These are phyloP conservation scores for Spergularia bocconei DNA, from an alignment of 148 eudicot genomes.

Conservation along the genomic window DNA sequence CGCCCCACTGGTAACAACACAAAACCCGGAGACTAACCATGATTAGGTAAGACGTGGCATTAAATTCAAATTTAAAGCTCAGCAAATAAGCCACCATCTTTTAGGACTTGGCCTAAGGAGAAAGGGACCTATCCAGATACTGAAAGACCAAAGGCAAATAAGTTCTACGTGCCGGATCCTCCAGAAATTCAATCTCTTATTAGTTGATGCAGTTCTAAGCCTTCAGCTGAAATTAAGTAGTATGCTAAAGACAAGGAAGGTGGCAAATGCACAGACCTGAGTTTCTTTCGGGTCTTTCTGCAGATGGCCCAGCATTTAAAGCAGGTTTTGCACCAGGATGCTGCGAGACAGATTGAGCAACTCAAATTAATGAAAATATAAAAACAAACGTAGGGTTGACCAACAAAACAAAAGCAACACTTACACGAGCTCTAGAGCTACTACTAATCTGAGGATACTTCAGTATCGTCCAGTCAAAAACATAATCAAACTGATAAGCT, in stretches of 20 bases:
- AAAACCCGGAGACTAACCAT: slow-evolving; percentile 9
- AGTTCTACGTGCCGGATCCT: background rate
- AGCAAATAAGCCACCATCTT: background rate
- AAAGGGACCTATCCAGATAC: background rate
- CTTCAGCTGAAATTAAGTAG: background rate
- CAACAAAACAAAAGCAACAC: slow-evolving; percentile 28
- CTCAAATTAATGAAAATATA: slow-evolving; percentile 12
- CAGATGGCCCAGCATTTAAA: slow-evolving; percentile 69
- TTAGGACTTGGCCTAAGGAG: background rate
- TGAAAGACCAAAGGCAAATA: background rate
- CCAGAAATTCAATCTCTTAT: too few relatives aligned
- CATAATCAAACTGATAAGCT: slow-evolving; percentile 92
- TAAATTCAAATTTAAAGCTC: background rate
- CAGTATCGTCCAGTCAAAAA: slow-evolving; percentile 92
- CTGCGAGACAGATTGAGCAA: slow-evolving; percentile 34
- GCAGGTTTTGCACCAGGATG: slow-evolving; percentile 56
- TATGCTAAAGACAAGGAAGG: background rate
- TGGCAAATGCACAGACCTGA: slow-evolving; percentile 55
- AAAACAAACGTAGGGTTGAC: slow-evolving; percentile 29
- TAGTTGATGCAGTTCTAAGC: background rate
- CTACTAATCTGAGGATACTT: slow-evolving; percentile 89
- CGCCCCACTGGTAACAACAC: slow-evolving; percentile 50
- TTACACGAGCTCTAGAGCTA: slow-evolving; percentile 68
- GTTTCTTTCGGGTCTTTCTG: slow-evolving; percentile 71
- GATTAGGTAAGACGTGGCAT: background rate